Evolutionary conservation across 2,329 filamentous ascomycete genomes (phyloP).

Genomic region (Colletotrichum truncatum): DNA sequence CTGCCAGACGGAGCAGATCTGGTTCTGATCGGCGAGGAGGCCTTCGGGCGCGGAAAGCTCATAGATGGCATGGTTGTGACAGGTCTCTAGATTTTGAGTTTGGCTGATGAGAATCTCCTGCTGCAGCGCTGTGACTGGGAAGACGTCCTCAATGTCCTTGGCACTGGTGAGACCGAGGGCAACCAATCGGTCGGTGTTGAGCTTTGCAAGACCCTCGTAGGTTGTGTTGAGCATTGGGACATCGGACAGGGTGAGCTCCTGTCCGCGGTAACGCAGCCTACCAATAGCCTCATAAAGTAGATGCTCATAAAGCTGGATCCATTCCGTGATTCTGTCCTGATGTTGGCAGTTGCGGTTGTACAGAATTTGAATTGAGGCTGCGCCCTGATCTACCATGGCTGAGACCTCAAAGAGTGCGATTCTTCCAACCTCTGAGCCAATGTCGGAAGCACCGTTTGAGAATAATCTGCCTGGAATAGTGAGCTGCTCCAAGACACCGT

Average conservation of each 20-base stretch:
- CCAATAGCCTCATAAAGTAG: slow-evolving; percentile 54
- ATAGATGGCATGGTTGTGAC: slow-evolving; percentile 56
- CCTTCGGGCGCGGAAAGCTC: slow-evolving; percentile 52
- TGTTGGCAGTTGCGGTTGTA: slow-evolving; percentile 53
- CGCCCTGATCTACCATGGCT: slow-evolving; percentile 54
- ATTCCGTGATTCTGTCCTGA: slow-evolving; percentile 52
- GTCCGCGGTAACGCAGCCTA: slow-evolving; percentile 49
- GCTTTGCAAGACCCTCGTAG: slow-evolving; percentile 53
- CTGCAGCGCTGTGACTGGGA: slow-evolving; percentile 57
- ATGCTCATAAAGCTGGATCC: slow-evolving; percentile 58
- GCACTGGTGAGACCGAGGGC: slow-evolving; percentile 50
- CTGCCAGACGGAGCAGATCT: slow-evolving; percentile 60
- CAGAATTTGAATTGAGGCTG: slow-evolving; percentile 54
- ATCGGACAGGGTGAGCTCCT: slow-evolving; percentile 60
- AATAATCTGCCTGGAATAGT: slow-evolving; percentile 48
- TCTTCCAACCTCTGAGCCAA: slow-evolving; percentile 55
- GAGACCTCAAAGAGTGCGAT: slow-evolving; percentile 62
- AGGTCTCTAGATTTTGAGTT: slow-evolving; percentile 48
- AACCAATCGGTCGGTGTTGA: slow-evolving; percentile 52
- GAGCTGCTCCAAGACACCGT: slow-evolving; percentile 59
- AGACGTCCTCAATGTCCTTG: slow-evolving; percentile 58
- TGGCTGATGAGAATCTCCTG: slow-evolving; percentile 60
- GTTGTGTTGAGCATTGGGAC: slow-evolving; percentile 57
- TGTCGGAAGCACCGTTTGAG: slow-evolving; percentile 50
- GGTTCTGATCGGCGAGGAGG: slow-evolving; percentile 49